A percentile compares a stretch with the other conserved stretches of the same genome.
Evolutionary conservation across 1,284 basidiomycete species (phyloP).

Genomic region (Vanrija sp.): DNA sequence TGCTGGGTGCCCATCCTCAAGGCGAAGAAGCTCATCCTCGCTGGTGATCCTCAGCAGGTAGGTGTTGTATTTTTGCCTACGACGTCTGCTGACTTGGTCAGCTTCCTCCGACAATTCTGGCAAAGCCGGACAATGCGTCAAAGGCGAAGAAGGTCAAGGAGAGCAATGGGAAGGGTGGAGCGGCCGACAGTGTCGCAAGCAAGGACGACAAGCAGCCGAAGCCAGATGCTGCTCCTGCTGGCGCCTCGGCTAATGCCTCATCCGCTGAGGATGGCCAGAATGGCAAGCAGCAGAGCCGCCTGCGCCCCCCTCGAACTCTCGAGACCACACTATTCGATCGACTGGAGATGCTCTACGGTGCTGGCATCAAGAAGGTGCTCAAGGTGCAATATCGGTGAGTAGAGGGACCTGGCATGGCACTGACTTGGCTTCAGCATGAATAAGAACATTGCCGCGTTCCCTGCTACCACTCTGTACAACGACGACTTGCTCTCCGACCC

Average conservation of each 20-base stretch:
- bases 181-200: background rate
- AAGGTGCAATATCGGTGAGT: slow-evolving; percentile 76
- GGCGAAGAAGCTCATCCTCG: slow-evolving; percentile 75
- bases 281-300: slow-evolving; percentile 11
- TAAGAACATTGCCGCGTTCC: slow-evolving; percentile 76
- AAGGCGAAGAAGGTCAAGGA: slow-evolving; percentile 9
- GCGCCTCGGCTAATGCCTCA: no score
- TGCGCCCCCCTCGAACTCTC: slow-evolving; percentile 68
- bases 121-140: slow-evolving; percentile 41
- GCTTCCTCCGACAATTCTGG: slow-evolving; percentile 86
- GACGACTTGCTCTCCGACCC: slow-evolving; percentile 66
- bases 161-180: background rate
- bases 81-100: slow-evolving; percentile 45
- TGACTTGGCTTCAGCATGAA: slow-evolving; percentile 67
- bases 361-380: slow-evolving; percentile 77
- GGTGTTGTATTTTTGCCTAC: background rate
- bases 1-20: slow-evolving; percentile 96
- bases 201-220: background rate
- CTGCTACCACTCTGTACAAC: slow-evolving; percentile 75
- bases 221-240: no score
- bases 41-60: slow-evolving; percentile 79
- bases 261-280: background rate
- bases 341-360: slow-evolving; percentile 79
- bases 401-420: background rate
- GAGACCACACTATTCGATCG: slow-evolving; percentile 90